A percentile compares a stretch with the other conserved stretches of the same genome.
phyloP scores from a whole-genome alignment of 768 basidiomycete species.

The Tylopilus subfusipes region DNA sequence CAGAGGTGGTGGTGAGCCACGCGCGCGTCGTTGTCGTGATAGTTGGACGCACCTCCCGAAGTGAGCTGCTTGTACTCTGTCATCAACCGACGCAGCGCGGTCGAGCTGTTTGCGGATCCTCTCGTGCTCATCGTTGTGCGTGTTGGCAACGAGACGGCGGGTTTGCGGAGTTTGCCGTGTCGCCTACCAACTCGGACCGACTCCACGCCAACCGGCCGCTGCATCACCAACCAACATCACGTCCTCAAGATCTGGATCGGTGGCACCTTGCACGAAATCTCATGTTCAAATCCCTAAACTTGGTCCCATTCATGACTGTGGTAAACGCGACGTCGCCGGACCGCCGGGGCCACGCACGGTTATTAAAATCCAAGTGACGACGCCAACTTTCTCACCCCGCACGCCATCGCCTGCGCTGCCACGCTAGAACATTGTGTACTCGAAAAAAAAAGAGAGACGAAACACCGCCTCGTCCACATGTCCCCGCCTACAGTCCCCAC shows the following conservation, averaged over 20 bases:
- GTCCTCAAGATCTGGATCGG: neutral
- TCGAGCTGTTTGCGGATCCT: conserved; percentile 48
- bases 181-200: no score
- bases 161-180: no score
- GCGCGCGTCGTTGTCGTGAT: no score
- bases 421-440: no score
- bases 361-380: neutral
- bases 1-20: neutral
- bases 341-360: neutral
- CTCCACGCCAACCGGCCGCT: neutral
- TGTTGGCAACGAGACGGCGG: neutral
- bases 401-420: neutral
- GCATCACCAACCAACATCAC: no score
- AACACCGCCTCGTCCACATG: neutral
- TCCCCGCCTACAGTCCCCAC: neutral
- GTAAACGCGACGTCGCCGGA: neutral
- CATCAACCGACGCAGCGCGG: conserved; percentile 85
- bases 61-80: conserved; percentile 89
- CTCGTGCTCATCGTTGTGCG: conserved; percentile 51
- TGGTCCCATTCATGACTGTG: neutral
- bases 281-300: neutral
- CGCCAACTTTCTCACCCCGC: conserved; percentile 7
- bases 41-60: conserved; percentile 53
- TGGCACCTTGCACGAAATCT: neutral
- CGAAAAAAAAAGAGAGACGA: neutral